Evolutionary conservation across 1,284 basidiomycete genomes (phyloP).

Genomic region (Irpex rosettiformis): DNA sequence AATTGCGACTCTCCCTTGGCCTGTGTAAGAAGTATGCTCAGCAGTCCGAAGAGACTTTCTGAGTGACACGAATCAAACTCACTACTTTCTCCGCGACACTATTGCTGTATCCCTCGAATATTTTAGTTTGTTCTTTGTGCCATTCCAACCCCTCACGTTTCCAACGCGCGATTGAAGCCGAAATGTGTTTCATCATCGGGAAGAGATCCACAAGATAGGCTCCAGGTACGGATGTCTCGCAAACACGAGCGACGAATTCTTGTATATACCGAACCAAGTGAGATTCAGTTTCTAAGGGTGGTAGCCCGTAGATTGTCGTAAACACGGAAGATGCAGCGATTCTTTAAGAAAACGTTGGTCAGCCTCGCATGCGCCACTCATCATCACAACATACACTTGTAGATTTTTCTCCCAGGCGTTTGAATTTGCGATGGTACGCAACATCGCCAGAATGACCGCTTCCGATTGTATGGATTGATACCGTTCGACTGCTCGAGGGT

Average conservation of each 20-base stretch:
- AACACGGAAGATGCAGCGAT: not conserved
- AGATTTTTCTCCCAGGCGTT: not conserved
- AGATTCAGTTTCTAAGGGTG: not conserved
- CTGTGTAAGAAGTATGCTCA: not conserved
- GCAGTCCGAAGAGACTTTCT: too few species aligned
- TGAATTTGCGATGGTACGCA: not conserved
- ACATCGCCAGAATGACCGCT: not conserved
- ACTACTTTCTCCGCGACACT: not conserved
- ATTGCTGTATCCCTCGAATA: constrained; percentile 2
- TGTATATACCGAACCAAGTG: not conserved
- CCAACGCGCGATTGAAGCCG: constrained; percentile 8
- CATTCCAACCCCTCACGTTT: constrained; percentile 9
- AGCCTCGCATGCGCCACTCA: not conserved
- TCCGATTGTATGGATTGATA: not conserved
- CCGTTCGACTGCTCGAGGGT: not conserved
- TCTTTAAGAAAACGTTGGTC: not conserved
- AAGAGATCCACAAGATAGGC: not conserved
- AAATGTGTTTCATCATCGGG: constrained; percentile 10
- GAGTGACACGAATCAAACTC: too few species aligned
- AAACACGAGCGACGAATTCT: not conserved
- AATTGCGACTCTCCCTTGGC: not conserved
- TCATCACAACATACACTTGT: not conserved
- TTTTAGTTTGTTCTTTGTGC: constrained; percentile 8
- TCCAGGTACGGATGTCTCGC: not conserved
- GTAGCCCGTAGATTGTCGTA: not conserved